Evolutionary conservation across 768 basidiomycete species (phyloP).

Genomic region (Cystofilobasidium ferigula): DNA sequence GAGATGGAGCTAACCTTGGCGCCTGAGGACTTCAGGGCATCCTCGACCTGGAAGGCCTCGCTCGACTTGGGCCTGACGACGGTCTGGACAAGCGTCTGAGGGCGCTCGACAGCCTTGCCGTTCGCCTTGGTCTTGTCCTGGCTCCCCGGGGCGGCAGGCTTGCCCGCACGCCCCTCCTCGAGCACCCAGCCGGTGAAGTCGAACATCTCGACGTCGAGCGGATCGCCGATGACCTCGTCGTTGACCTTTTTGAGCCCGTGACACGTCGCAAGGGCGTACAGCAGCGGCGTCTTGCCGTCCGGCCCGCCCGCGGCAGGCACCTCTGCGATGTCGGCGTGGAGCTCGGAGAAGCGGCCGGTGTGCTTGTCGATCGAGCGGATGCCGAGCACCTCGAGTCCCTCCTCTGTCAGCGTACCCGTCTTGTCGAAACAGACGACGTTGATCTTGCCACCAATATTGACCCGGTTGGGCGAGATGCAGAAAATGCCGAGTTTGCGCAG

Average conservation of each 20-base stretch:
- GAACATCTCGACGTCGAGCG: slow-evolving; percentile 92
- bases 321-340: slow-evolving; percentile 74
- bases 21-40: slow-evolving; percentile 67
- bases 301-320: slow-evolving; percentile 51
- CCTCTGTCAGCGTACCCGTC: slow-evolving; percentile 95
- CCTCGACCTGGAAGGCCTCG: slow-evolving; percentile 77
- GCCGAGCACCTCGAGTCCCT: slow-evolving; percentile 92
- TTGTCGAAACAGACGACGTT: slow-evolving; percentile 99
- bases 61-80: slow-evolving; percentile 94
- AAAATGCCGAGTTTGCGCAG: slow-evolving; percentile 79
- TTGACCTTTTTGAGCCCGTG: slow-evolving; percentile 88
- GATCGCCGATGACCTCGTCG: slow-evolving; percentile 82
- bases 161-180: slow-evolving; percentile 73
- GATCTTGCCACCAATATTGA: slow-evolving; percentile 90
- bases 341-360: slow-evolving; percentile 70
- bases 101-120: slow-evolving; percentile 43
- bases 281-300: slow-evolving; percentile 65
- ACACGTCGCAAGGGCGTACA: slow-evolving; percentile 90
- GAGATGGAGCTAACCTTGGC: slow-evolving; percentile 50
- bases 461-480: slow-evolving; percentile 90
- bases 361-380: slow-evolving; percentile 72
- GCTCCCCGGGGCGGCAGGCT: slow-evolving; percentile 39
- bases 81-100: slow-evolving; percentile 84
- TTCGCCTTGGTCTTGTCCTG: slow-evolving; percentile 41
- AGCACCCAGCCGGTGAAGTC: slow-evolving; percentile 91